A percentile compares a stretch with the other conserved stretches of the same genome.
Conservation (phyloP, 2,329 filamentous ascomycete species). For the Botrytis tulipae region DNA sequence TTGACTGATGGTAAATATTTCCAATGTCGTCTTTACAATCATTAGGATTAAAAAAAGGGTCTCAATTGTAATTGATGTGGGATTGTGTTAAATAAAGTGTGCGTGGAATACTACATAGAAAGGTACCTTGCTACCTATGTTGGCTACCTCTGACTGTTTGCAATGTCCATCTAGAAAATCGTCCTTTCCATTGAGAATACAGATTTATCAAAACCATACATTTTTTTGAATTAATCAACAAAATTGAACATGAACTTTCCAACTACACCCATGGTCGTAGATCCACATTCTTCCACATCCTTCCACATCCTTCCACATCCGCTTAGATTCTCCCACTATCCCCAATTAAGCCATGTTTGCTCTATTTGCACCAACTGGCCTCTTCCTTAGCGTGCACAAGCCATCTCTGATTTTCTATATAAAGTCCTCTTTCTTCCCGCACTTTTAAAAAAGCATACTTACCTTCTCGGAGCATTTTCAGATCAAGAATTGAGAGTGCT, state of each 20-base stretch:
- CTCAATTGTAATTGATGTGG: neutral
- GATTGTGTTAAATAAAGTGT: neutral
- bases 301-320: neutral
- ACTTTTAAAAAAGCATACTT: slow-evolving; percentile 39
- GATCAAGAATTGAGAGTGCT: slow-evolving; percentile 37
- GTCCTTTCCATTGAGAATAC: no score
- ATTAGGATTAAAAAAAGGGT: neutral
- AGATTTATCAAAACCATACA: neutral
- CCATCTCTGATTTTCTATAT: neutral
- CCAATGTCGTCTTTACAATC: neutral
- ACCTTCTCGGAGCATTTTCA: slow-evolving; percentile 37
- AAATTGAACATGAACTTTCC: neutral
- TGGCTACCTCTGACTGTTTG: neutral
- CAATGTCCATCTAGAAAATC: neutral
- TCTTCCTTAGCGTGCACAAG: neutral
- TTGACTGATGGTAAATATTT: neutral
- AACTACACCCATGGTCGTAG: neutral
- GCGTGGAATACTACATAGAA: neutral
- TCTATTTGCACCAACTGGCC: neutral
- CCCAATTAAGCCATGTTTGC: neutral
- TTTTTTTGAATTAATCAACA: neutral
- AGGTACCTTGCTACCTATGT: neutral
- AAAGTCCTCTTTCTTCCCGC: slow-evolving; percentile 17
- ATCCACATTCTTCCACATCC: neutral
- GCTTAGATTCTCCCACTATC: fast-evolving